These are phyloP conservation scores for Vigna angularis DNA, from an alignment of 306 rosid genomes.

Conservation along the genomic window DNA sequence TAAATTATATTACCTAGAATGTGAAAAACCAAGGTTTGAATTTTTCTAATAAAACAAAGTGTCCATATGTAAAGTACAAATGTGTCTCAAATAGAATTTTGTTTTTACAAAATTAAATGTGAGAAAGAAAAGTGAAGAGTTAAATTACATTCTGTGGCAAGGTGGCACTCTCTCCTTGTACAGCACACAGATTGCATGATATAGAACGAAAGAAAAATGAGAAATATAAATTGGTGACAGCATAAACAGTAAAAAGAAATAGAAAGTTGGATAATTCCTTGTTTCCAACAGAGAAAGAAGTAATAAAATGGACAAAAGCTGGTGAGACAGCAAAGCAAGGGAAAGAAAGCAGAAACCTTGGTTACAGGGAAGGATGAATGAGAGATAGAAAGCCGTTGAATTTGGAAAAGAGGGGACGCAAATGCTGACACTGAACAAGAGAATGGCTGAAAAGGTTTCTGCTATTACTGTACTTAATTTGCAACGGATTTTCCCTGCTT, in stretches of 20 bases:
- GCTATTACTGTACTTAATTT: not conserved
- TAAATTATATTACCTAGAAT: too few species aligned
- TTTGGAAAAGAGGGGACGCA: constrained; percentile 9
- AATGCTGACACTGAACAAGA: constrained; percentile 6
- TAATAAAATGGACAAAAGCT: not conserved
- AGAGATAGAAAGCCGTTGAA: not conserved
- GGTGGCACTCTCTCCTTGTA: too few species aligned
- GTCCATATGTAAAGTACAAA: too few species aligned
- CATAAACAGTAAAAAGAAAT: not conserved
- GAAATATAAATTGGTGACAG: not conserved
- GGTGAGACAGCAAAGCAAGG: constrained; percentile 2
- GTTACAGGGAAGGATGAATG: constrained; percentile 6
- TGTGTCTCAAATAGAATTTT: too few species aligned
- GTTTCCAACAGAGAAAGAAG: constrained; percentile 8
- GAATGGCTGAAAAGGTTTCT: not conserved
- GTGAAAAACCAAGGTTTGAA: too few species aligned
- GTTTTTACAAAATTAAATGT: too few species aligned
- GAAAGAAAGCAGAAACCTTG: not conserved
- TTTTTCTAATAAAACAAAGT: too few species aligned
- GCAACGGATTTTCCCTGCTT: constrained; percentile 1
- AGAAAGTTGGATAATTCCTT: constrained; percentile 2
- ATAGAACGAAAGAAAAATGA: not conserved
- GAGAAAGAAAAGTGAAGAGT: too few species aligned
- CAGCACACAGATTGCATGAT: too few species aligned
- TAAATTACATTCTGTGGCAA: too few species aligned